Conservation (phyloP, 257 asterid genomes). For the Lycium ferocissimum region DNA sequence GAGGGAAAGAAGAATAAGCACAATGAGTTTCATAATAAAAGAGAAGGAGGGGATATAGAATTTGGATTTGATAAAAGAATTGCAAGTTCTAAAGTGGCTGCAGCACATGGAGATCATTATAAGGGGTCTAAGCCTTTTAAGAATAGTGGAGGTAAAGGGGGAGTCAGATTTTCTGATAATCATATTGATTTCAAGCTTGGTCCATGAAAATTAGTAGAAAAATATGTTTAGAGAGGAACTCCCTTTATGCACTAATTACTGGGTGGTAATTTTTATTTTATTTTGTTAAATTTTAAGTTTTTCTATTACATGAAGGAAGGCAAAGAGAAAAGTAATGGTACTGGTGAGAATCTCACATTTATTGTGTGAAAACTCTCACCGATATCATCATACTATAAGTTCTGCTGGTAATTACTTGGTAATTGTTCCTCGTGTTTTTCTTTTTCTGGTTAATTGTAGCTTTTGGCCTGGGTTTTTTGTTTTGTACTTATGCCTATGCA, state of each 20-base stretch:
- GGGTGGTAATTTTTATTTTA: not conserved
- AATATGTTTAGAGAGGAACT: conserved; percentile 17
- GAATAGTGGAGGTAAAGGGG: conserved; percentile 53
- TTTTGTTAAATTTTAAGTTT: not conserved
- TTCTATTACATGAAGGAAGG: not conserved
- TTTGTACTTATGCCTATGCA: not conserved
- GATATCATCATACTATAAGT: not conserved
- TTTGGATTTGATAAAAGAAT: conserved; percentile 64
- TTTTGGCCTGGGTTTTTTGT: not conserved
- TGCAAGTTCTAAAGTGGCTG: conserved; percentile 44
- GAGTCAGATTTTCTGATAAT: conserved; percentile 59
- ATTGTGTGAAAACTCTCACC: not conserved
- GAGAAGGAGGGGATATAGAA: conserved; percentile 68
- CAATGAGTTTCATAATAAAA: conserved; percentile 42
- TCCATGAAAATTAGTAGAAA: not conserved
- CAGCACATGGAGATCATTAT: conserved; percentile 40
- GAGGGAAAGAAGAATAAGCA: conserved; percentile 50
- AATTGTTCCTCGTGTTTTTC: not conserved
- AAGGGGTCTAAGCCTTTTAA: conserved; percentile 40
- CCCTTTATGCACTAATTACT: conserved; percentile 18
- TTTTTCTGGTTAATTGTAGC: not conserved
- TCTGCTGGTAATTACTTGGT: not conserved
- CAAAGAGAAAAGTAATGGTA: not conserved
- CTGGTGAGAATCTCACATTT: not conserved
- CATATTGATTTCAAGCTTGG: conserved; percentile 47